phyloP scores from a whole-genome alignment of 2,329 filamentous ascomycete species.

The Zasmidium angulare region DNA sequence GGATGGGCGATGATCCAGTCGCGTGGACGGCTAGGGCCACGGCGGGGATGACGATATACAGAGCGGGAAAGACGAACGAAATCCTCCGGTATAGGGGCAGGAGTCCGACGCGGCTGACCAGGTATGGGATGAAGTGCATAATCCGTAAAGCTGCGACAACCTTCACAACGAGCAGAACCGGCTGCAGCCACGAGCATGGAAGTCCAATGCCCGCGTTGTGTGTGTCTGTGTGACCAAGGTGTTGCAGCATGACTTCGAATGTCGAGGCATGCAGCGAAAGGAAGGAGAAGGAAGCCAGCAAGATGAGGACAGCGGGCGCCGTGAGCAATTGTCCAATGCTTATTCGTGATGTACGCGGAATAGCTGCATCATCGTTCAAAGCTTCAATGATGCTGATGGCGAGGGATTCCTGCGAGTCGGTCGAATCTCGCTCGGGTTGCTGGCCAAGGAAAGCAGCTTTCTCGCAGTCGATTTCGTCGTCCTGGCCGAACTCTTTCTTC shows the following conservation, averaged over 20 bases:
- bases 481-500: constrained; percentile 2
- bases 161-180: constrained; percentile 44
- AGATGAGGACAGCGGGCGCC: constrained; percentile 46
- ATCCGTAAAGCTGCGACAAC: constrained; percentile 42
- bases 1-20: constrained; percentile 29
- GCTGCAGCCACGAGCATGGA: constrained; percentile 45
- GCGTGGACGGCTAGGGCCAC: constrained; percentile 39
- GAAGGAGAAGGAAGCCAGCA: constrained; percentile 52
- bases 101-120: constrained; percentile 41
- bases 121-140: constrained; percentile 37
- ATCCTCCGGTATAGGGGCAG: constrained; percentile 45
- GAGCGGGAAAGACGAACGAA: constrained; percentile 40
- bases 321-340: constrained; percentile 46
- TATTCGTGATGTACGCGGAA: constrained; percentile 38
- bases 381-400: constrained; percentile 38
- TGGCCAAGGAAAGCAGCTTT: constrained; percentile 48
- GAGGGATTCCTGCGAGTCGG: constrained; percentile 36
- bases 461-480: constrained; percentile 39
- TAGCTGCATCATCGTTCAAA: constrained; percentile 25
- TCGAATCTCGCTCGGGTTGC: constrained; percentile 10
- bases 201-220: constrained; percentile 48
- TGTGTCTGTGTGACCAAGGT: constrained; percentile 47
- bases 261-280: constrained; percentile 58
- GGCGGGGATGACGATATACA: constrained; percentile 43
- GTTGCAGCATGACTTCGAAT: constrained; percentile 50